Base-by-base conservation (phyloP, 345 rosid genomes). In the Citrus sinensis region DNA sequence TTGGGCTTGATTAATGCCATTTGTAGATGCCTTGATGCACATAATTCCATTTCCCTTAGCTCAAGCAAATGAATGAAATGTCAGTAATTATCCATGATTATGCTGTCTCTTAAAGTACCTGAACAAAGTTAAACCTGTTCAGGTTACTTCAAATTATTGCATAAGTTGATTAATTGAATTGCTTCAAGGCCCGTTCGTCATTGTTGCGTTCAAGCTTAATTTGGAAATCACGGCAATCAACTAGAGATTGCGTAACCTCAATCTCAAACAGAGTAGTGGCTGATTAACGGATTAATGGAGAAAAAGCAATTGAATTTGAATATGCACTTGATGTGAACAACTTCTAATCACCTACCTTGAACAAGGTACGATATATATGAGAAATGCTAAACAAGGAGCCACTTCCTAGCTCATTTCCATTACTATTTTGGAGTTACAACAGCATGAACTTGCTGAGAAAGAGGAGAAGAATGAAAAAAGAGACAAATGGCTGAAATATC, bases 401-500 rank as follows among this genome's bases (percentile, higher is more conserved):
- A 35, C 46, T 73, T 60, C 67, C 63, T 37, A 5, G 64, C 54
- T n/a, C 67, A 71, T 70, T 71, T 79, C 71, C 80, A 63, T 59
- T 72, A 49, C 79, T 80, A 79, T 81, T 79, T 67, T 10, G 76
- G 71, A 6, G 76, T 51, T 20, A 75, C 11, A 42, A 56, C 82
- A 65, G 71, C 29, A 32, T 70, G 69, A 75, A 66, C 69, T 76
- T 80, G 80, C 0, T 81, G 74, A 70, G 83, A 75, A 10, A 17
- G 35, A 27, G 85, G 4, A 51, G 88, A 62, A 64, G 95, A 76
- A 80, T 91, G 92, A 73, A 95, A 87, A 90, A 90, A 95, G 61
- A 95, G 90, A 83, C 99, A 95, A 71, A 93, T 82, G 32, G 97
- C 99, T 56, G 99, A 91, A 74, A 95, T 92, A 80, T 95, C 99